Percentiles rank a stretch among this genome's conserved stretches.
Conservation (phyloP, 805 yeast species). For the Maudiozyma saulgeensis region DNA sequence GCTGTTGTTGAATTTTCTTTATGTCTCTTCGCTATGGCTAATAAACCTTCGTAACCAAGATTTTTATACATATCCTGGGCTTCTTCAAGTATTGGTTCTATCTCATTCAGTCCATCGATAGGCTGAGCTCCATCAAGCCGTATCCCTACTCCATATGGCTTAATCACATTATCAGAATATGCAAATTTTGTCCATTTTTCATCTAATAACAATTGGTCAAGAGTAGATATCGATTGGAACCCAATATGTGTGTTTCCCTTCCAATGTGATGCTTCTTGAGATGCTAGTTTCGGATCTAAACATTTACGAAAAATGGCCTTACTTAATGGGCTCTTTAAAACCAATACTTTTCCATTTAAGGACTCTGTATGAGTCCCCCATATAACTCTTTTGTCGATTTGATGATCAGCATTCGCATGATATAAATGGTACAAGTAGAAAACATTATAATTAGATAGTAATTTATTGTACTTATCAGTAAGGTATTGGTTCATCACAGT, state of each 20-base stretch:
- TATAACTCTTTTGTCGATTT: too few relatives aligned
- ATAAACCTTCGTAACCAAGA: slow-evolving; percentile 18
- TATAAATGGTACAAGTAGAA: slow-evolving; percentile 12
- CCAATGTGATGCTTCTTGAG: neutral
- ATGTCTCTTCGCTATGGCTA: slow-evolving; percentile 14
- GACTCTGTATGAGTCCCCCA: too few relatives aligned
- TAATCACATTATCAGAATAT: neutral
- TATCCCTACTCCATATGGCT: neutral
- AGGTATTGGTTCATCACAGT: neutral
- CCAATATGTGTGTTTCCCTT: neutral
- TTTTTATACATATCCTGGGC: slow-evolving; percentile 16
- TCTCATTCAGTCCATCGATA: slow-evolving; percentile 1
- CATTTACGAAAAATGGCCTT: neutral
- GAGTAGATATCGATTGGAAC: neutral
- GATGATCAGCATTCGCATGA: too few relatives aligned
- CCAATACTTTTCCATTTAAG: too few relatives aligned
- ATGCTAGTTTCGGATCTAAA: neutral
- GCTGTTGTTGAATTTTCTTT: slow-evolving; percentile 2
- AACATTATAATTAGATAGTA: slow-evolving; percentile 7
- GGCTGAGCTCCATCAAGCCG: neutral
- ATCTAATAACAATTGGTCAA: neutral
- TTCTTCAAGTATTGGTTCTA: slow-evolving; percentile 19
- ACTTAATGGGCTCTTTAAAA: too few relatives aligned
- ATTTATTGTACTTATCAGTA: slow-evolving; percentile 5
- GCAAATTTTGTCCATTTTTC: neutral